These are phyloP conservation scores for Lodderomyces theae DNA, from an alignment of 1,139 yeast species.

Conservation along the genomic window DNA sequence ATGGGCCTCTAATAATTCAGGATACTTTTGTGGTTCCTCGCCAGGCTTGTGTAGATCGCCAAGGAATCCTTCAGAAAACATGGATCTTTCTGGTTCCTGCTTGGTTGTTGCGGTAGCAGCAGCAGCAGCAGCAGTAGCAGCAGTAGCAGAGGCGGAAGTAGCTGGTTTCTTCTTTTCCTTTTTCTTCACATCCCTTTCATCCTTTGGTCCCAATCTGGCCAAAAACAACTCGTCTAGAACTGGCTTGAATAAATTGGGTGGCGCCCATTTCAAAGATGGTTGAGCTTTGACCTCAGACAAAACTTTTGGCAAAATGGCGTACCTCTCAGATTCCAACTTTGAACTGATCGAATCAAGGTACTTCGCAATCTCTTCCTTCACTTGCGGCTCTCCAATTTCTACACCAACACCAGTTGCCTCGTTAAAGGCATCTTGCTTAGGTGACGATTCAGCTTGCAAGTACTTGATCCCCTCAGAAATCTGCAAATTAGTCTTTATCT, in stretches of 20 bases:
- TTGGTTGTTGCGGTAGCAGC: constrained; percentile 22
- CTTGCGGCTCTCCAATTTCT: constrained; percentile 63
- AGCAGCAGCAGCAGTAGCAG: constrained; percentile 25
- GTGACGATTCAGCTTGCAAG: constrained; percentile 42
- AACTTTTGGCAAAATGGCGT: constrained; percentile 69
- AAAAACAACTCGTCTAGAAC: constrained; percentile 73
- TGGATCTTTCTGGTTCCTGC: constrained; percentile 54
- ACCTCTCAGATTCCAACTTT: constrained; percentile 67
- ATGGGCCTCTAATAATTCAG: constrained; percentile 80
- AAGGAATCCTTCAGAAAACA: constrained; percentile 94
- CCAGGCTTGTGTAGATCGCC: constrained; percentile 96
- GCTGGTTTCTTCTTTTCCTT: constrained; percentile 63
- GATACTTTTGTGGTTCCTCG: constrained; percentile 85
- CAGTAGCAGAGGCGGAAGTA: constrained; percentile 19
- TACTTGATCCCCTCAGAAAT: constrained; percentile 80
- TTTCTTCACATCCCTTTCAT: constrained; percentile 84
- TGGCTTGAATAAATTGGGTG: constrained; percentile 82
- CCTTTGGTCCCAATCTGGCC: constrained; percentile 84
- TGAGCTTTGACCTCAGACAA: constrained; percentile 74
- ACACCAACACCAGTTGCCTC: constrained; percentile 79
- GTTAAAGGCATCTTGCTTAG: constrained; percentile 45
- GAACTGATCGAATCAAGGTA: constrained; percentile 59
- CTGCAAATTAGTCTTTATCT: constrained; percentile 67
- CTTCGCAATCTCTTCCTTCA: constrained; percentile 52
- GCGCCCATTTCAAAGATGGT: constrained; percentile 86